These are phyloP conservation scores for Calonectria montana DNA, from an alignment of 2,329 filamentous ascomycete species.

Conservation along the genomic window DNA sequence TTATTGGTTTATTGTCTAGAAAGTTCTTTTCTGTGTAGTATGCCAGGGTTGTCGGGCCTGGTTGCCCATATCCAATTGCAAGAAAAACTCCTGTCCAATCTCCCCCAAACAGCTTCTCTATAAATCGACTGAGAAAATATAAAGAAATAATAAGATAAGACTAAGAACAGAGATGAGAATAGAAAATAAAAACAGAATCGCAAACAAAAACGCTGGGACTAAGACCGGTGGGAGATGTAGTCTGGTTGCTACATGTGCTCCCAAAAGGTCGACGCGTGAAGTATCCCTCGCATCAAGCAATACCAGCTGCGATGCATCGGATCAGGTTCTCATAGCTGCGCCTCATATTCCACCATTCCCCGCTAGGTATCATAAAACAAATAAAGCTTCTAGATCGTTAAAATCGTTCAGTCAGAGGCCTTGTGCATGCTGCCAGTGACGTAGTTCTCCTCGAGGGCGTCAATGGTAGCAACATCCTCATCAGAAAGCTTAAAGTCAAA, in stretches of 20 bases:
- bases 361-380: slow-evolving; percentile 16
- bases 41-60: slow-evolving; percentile 6
- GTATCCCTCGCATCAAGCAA: slow-evolving; percentile 22
- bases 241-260: slow-evolving; percentile 12
- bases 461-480: slow-evolving; percentile 71
- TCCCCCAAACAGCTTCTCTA: background rate
- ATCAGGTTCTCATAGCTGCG: background rate
- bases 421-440: slow-evolving; percentile 69
- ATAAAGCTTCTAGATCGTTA: slow-evolving; percentile 14
- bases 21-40: background rate
- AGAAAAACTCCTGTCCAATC: slow-evolving; percentile 5
- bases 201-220: background rate
- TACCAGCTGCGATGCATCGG: slow-evolving; percentile 23
- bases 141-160: background rate
- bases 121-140: background rate
- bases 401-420: slow-evolving; percentile 48
- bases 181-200: slow-evolving; percentile 18
- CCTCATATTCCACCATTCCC: background rate
- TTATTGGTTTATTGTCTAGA: background rate
- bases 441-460: slow-evolving; percentile 75
- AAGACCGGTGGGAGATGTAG: slow-evolving; percentile 19
- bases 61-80: slow-evolving; percentile 1
- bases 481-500: slow-evolving; percentile 70
- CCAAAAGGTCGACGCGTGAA: slow-evolving; percentile 23
- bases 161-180: background rate